Evolutionary conservation across 768 basidiomycete genomes (phyloP), one percentile per base, ranked within the genome.

Genomic region (Daedaleopsis sinensis): DNA sequence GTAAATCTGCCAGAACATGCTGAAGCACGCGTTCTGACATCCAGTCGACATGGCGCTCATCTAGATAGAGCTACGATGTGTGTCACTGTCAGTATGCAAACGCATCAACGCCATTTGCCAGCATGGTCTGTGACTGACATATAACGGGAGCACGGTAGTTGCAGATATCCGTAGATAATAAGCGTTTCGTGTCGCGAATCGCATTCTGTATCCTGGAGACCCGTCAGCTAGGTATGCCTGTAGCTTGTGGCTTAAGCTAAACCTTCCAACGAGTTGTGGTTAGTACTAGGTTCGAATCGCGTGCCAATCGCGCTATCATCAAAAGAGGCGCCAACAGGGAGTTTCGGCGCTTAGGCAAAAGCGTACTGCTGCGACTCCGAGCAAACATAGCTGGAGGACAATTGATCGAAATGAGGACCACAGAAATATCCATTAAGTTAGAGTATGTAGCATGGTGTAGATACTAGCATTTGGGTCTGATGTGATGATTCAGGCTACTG

Each of bases 11-110:
- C 2, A 97, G 80, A 18, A 96, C 91, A 67, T 86, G 84, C 68
- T 94, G 93, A 2, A 96, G 78, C 44, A 90, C 80, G 24, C 74
- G 67, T 67, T 96, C 94, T 7, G 89, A 86, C 94, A 97, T 96
- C 95, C 95, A 97, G 57, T 86, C 81, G 16, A 91, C 74, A 77
- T 97, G 95, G 12, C 85, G 83, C 64, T 93, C 92, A 70, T 97
- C 95, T 32, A 97, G 84, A 73, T 95, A 96, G 5, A 95, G 76
- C 88, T 90, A 63, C 55, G 38, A 23, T 43, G 23, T 61, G 43
- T 43, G 39, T 48, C 57, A 52, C 36, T 57, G 42, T 32, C 42
- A 50, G 11, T 27, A 44, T 48, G n/a, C n/a, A n/a, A n/a, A n/a
- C n/a, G n/a, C n/a, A n/a, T n/a, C n/a, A n/a, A n/a, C n/a, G n/a